These are phyloP conservation scores for Phytophthora hibernalis DNA, from an alignment of 352 stramenopile species.

Conservation along the genomic window DNA sequence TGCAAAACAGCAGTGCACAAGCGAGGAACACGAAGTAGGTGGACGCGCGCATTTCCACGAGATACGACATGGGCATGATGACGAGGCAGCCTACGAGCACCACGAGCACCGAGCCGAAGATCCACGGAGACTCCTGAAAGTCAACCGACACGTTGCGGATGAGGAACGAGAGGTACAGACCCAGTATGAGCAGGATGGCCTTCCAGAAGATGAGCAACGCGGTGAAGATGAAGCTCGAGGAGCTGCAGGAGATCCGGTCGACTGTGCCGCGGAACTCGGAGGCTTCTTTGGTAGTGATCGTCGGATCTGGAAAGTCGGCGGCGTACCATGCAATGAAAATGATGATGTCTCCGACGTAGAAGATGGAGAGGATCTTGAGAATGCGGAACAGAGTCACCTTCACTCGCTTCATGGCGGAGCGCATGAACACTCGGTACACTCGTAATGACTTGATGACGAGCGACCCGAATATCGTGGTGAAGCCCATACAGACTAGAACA, in stretches of 20 bases:
- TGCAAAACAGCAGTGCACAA: conserved; percentile 39
- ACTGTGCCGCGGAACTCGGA: conserved; percentile 39
- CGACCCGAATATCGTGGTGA: conserved; percentile 55
- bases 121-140: conserved; percentile 78
- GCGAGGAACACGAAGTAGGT: conserved; percentile 51
- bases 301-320: conserved; percentile 44
- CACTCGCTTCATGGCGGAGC: conserved; percentile 49
- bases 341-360: conserved; percentile 43
- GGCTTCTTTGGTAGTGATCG: conserved; percentile 23
- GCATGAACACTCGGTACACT: conserved; percentile 67
- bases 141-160: conserved; percentile 72
- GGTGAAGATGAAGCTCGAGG: conserved; percentile 61
- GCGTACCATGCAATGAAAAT: conserved; percentile 50
- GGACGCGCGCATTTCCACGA: conserved; percentile 46
- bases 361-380: conserved; percentile 48
- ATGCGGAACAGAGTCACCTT: conserved; percentile 45
- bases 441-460: conserved; percentile 60
- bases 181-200: conserved; percentile 48
- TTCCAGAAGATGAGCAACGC: conserved; percentile 69
- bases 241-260: conserved; percentile 39
- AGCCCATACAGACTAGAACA: conserved; percentile 43
- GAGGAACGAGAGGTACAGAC: conserved; percentile 60
- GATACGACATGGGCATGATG: conserved; percentile 60
- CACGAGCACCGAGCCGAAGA: conserved; percentile 53
- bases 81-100: conserved; percentile 59